Percentiles rank a stretch among this genome's conserved stretches.
Evolutionary conservation across 352 stramenopile genomes (phyloP).

Genomic region (Globisporangium ultimum): DNA sequence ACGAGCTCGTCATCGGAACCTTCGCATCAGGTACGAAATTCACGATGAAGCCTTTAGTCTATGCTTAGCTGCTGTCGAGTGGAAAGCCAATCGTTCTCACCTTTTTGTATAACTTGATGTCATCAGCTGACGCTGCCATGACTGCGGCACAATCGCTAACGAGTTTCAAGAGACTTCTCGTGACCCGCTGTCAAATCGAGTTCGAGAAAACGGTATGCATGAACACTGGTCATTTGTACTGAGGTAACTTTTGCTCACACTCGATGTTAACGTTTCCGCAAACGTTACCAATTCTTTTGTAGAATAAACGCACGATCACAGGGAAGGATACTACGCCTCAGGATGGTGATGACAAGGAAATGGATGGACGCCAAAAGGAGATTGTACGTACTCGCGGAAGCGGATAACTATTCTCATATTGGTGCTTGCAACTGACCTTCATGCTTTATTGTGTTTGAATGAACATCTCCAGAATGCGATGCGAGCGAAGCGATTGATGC

Average conservation of each 20-base stretch:
- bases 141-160: conserved; percentile 41
- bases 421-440: too few species aligned
- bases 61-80: too few species aligned
- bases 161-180: conserved; percentile 74
- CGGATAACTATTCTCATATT: too few species aligned
- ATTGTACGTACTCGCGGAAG: conserved; percentile 30
- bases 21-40: conserved; percentile 36
- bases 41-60: too few species aligned
- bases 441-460: not conserved
- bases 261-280: not conserved
- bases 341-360: conserved; percentile 27
- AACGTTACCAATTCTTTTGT: not conserved
- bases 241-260: not conserved
- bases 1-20: conserved; percentile 61
- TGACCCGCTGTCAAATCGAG: conserved; percentile 73
- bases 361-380: conserved; percentile 48
- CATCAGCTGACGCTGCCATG: conserved; percentile 34
- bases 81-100: too few species aligned
- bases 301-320: conserved; percentile 43
- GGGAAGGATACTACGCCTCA: conserved; percentile 29
- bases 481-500: conserved; percentile 68
- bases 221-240: not conserved
- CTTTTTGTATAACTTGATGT: not conserved
- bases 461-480: conserved; percentile 35
- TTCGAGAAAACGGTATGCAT: conserved; percentile 70